Evolutionary conservation across 805 yeast species (phyloP), one percentile per base, ranked within the genome.

Genomic region (Candida adriatica): DNA sequence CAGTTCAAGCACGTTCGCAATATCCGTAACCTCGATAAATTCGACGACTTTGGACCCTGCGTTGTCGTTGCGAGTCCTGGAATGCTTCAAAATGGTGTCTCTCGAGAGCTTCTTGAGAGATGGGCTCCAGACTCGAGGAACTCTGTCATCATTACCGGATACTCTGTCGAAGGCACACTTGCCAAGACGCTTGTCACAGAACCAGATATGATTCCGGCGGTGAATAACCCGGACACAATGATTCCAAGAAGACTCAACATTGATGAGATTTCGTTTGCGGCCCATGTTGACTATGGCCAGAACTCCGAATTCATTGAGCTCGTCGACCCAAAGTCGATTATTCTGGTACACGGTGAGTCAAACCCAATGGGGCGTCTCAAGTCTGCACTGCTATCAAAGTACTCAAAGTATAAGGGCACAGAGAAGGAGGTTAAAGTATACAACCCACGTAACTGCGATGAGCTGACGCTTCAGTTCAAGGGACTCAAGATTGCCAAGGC

Each of bases 111-210:
- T 14, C 66, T 92, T 18, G 99, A 92, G 51, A 75, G 81, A 55
- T 92, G 99, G 99, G 88, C 95, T 5, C 98, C 99, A 0, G 97
- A 92, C 48, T 82, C 94, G 3, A 80, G 85, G 49, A 92, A 92
- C 48, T 66, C 94, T 3, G 77, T 87, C 16, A 72, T 92, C 15
- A 59, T 92, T 53, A 92, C 99, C 0, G 99, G 99, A 63, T 92
- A 92, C 56, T 88, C 97, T 6, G 95, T 92, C 7, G 99, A 92
- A 53, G 99, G 99, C 13, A 92, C 98, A 1, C 75, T 92, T 85
- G 99, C 98, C 0, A 92, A 90, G 52, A 82, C 73, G 33, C 63
- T 92, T 17, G 64, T 92, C 42, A 74, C 86, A 16, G 96, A 88
- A 47, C 98, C 99, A 1, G 73, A 75, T 23, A 82, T 85, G n/a